Conservation (phyloP, 1,284 basidiomycete species). For the Pterulicium gracile region DNA sequence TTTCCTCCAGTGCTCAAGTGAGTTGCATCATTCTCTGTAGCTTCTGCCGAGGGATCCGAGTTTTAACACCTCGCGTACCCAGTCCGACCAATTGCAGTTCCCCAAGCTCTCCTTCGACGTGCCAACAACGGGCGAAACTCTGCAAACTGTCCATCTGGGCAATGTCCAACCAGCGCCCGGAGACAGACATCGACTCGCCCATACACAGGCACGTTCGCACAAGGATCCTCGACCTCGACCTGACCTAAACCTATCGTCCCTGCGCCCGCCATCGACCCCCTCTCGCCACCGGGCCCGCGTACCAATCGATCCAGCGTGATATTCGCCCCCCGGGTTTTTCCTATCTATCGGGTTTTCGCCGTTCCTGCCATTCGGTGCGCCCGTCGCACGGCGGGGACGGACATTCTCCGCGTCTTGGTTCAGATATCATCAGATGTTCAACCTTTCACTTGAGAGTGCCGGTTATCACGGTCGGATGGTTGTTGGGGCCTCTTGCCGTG, state of each 20-base stretch:
- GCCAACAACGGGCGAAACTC: slow-evolving; percentile 17
- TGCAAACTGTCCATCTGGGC: slow-evolving; percentile 46
- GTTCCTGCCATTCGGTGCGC: slow-evolving; percentile 44
- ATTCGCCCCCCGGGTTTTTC: slow-evolving; percentile 39
- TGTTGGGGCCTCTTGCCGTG: slow-evolving; percentile 39
- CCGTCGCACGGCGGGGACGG: slow-evolving; percentile 51
- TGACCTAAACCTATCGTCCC: slow-evolving; percentile 26
- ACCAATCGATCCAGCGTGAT: slow-evolving; percentile 23
- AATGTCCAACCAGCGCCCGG: slow-evolving; percentile 33
- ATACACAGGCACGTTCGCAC: slow-evolving; percentile 33
- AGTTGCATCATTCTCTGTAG: no score
- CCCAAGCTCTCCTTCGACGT: slow-evolving; percentile 14
- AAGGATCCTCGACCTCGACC: slow-evolving; percentile 33
- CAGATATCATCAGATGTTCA: slow-evolving; percentile 37
- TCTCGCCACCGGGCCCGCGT: no score
- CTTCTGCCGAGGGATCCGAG: no score
- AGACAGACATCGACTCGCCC: slow-evolving; percentile 22
- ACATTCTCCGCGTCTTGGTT: slow-evolving; percentile 51
- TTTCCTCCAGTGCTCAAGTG: not conserved
- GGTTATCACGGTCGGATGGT: slow-evolving; percentile 37
- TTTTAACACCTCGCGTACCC: not conserved
- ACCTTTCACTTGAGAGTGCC: slow-evolving; percentile 37
- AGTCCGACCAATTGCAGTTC: not conserved
- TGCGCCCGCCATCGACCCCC: no score
- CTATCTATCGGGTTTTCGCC: slow-evolving; percentile 49